Percentiles rank a stretch among this genome's conserved stretches.
These are phyloP conservation scores for Sporobolomyces phaffii DNA, from an alignment of 768 basidiomycete genomes.

Conservation along the genomic window DNA sequence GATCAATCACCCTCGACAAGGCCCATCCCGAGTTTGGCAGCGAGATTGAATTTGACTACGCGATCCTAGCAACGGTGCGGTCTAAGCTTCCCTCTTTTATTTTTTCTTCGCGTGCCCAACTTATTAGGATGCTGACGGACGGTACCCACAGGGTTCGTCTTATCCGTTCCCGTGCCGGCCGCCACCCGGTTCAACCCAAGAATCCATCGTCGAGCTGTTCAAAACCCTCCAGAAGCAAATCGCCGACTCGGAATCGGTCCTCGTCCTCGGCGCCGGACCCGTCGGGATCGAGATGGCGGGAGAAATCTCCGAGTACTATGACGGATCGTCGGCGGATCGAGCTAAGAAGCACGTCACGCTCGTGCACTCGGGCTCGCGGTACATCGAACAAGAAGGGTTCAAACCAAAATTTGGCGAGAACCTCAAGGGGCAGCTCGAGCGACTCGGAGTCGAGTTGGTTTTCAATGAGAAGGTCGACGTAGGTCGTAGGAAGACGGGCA, in stretches of 20 bases:
- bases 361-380: conserved; percentile 28
- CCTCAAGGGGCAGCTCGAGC: conserved; percentile 13
- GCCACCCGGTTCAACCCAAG: background rate
- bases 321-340: background rate
- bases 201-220: conserved; percentile 20
- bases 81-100: background rate
- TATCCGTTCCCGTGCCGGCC: conserved; percentile 32
- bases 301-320: conserved; percentile 32
- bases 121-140: too few relatives aligned
- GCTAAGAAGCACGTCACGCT: conserved; percentile 35
- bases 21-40: conserved; percentile 7
- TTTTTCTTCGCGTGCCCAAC: background rate
- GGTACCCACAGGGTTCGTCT: conserved; percentile 13
- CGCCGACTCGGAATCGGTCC: conserved; percentile 5
- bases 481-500: background rate
- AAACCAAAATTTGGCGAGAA: conserved; percentile 8
- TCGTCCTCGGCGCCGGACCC: conserved; percentile 37
- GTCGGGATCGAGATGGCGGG: conserved; percentile 41
- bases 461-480: conserved; percentile 10
- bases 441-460: conserved; percentile 12
- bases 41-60: conserved; percentile 36
- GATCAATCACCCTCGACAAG: conserved; percentile 24
- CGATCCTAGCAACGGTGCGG: conserved; percentile 35
- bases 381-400: conserved; percentile 15
- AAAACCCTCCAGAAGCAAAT: conserved; percentile 10